phyloP scores from a whole-genome alignment of 805 yeast species.

The Metschnikowia continentalis region DNA sequence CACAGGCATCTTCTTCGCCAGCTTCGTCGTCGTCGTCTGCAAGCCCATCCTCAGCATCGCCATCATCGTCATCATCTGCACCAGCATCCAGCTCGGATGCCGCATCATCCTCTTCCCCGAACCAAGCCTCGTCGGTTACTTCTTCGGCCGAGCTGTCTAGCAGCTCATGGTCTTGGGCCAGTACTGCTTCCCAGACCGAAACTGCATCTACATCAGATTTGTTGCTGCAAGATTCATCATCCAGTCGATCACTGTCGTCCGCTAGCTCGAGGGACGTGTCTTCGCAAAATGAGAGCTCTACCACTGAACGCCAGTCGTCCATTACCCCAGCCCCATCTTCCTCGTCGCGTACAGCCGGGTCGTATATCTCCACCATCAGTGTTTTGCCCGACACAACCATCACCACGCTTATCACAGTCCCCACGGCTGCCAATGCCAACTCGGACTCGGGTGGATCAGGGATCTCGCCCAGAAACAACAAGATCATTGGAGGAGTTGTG shows the following conservation, averaged over 20 bases:
- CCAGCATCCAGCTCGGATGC: constrained; percentile 10
- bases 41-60: constrained; percentile 9
- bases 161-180: constrained; percentile 17
- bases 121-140: constrained; percentile 21
- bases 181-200: constrained; percentile 4
- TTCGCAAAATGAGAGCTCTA: background rate
- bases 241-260: constrained; percentile 3
- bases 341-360: constrained; percentile 2
- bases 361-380: constrained; percentile 19
- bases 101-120: constrained; percentile 10
- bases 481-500: constrained; percentile 42
- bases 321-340: constrained; percentile 7
- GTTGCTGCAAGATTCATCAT: constrained; percentile 3
- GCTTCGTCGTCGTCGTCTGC: constrained; percentile 11
- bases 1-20: background rate
- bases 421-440: constrained; percentile 26
- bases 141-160: constrained; percentile 16
- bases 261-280: constrained; percentile 2
- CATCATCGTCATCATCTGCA: constrained; percentile 8
- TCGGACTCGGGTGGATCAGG: constrained; percentile 6
- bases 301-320: background rate
- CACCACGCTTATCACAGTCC: constrained; percentile 37
- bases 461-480: constrained; percentile 18
- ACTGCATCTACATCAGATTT: constrained; percentile 9
- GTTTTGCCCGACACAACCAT: constrained; percentile 33